These are phyloP conservation scores for Nicotiana tabacum DNA, from an alignment of 257 asterid species.

Conservation along the genomic window DNA sequence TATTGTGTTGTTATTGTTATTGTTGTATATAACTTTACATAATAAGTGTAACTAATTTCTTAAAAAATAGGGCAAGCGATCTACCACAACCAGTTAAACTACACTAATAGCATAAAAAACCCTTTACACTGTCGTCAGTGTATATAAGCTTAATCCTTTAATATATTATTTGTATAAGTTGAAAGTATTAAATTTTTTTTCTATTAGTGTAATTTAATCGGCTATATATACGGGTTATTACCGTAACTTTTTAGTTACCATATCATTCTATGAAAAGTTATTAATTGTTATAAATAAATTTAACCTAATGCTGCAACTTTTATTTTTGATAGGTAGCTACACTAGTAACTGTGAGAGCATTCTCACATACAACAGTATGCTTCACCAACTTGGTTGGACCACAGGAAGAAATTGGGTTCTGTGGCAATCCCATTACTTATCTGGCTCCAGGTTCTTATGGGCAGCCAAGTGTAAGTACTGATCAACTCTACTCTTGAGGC, in stretches of 20 bases:
- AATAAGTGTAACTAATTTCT: too few species aligned
- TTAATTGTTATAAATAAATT: background rate
- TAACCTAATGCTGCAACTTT: background rate
- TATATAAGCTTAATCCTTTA: background rate
- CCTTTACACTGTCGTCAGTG: too few species aligned
- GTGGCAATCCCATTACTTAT: constrained; percentile 11
- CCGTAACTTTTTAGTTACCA: too few species aligned
- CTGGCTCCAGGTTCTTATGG: constrained; percentile 16
- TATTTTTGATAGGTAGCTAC: background rate
- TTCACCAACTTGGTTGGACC: constrained; percentile 20
- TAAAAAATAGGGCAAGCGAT: too few species aligned
- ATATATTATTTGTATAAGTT: too few species aligned
- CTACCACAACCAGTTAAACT: too few species aligned
- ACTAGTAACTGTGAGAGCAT: background rate
- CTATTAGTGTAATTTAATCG: too few species aligned
- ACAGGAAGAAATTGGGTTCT: constrained; percentile 15
- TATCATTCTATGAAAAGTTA: too few species aligned
- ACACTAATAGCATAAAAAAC: too few species aligned
- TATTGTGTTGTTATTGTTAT: too few species aligned
- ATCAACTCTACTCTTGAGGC: background rate
- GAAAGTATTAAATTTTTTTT: too few species aligned
- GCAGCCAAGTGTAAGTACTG: constrained; percentile 13
- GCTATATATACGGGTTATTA: background rate
- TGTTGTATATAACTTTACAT: too few species aligned
- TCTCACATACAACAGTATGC: constrained; percentile 13